Evolutionary conservation across 768 basidiomycete species (phyloP), one percentile per base, ranked within the genome.

Genomic region (Tulasnella sp.): DNA sequence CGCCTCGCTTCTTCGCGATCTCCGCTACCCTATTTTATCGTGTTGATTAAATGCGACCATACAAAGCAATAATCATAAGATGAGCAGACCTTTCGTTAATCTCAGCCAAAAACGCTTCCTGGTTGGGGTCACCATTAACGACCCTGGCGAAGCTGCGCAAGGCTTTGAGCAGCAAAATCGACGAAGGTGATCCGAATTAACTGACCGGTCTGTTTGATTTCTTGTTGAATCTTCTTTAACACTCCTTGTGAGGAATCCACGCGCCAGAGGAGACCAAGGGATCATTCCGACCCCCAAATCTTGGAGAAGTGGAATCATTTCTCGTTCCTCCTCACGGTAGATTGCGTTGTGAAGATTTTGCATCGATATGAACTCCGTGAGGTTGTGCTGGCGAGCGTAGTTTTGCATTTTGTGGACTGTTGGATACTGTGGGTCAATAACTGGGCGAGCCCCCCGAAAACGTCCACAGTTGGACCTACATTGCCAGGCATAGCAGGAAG

Each of bases 1-100:
- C 79, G 0, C 82, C 83, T 44, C 79, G 81, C 72, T 83, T 82
- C 79, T 84, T 81, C 44, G 85, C 84, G 48, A 86, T 79, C 58
- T 81, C 48, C 71, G 84, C 82, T n/a, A 85, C 82, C 6, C 82
- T 78, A 36, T 9, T 68, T 3, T 31, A 8, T 40, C 68, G 21
- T 14, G 12, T 21, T 19, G 6, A 21, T 48, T 31, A 8, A 12
- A 18, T 27, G 42, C 10, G 19, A 24, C 2, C 24, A 7, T n/a
- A 18, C 19, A 24, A 3, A 24, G 36, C 12, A 27, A 10, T 14
- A 27, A n/a, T 3, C 5, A 19, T 2, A 19, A 21, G 2, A 34
- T 34, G 44, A 5, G 19, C 76, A 34, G 52, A 77, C 76, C 58
- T 77, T 10, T 77, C 76, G 56, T 77, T 77, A 40, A 77, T 77